Percentiles rank a stretch among this genome's conserved stretches.
These are phyloP conservation scores for Mortierella sp. DNA, from an alignment of 371 early-diverging fungal genomes.

Conservation along the genomic window DNA sequence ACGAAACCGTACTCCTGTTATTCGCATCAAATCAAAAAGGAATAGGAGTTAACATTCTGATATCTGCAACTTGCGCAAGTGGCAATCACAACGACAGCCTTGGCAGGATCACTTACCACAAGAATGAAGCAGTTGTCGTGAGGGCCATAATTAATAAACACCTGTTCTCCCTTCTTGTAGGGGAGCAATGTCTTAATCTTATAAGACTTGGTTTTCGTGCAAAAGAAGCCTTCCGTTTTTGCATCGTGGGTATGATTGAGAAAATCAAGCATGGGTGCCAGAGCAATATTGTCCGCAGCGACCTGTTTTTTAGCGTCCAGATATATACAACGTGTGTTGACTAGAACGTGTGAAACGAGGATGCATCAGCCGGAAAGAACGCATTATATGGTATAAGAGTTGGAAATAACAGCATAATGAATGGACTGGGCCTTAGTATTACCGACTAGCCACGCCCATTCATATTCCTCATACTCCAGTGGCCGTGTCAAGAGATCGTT, in stretches of 20 bases:
- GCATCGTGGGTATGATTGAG: slow-evolving; percentile 71
- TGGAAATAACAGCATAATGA: too few species aligned
- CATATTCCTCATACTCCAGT: slow-evolving; percentile 60
- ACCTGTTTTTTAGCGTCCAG: slow-evolving; percentile 60
- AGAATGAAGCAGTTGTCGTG: slow-evolving; percentile 70
- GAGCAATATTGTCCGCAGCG: slow-evolving; percentile 64
- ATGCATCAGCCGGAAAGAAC: too few species aligned
- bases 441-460: slow-evolving; percentile 76
- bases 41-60: neutral
- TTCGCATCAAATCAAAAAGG: too few species aligned
- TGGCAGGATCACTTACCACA: slow-evolving; percentile 34
- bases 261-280: slow-evolving; percentile 73
- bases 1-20: slow-evolving; percentile 69
- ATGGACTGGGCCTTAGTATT: neutral
- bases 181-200: slow-evolving; percentile 67
- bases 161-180: slow-evolving; percentile 68
- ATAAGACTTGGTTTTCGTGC: slow-evolving; percentile 62
- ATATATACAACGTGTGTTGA: slow-evolving; percentile 73
- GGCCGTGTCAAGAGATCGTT: slow-evolving; percentile 37
- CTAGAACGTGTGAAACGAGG: slow-evolving; percentile 29
- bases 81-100: too few species aligned
- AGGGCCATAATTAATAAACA: slow-evolving; percentile 70
- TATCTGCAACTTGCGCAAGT: too few species aligned
- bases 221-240: slow-evolving; percentile 67
- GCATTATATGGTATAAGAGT: too few species aligned